Conservation (phyloP, 768 basidiomycete genomes). For the Kwoniella bestiolae region DNA sequence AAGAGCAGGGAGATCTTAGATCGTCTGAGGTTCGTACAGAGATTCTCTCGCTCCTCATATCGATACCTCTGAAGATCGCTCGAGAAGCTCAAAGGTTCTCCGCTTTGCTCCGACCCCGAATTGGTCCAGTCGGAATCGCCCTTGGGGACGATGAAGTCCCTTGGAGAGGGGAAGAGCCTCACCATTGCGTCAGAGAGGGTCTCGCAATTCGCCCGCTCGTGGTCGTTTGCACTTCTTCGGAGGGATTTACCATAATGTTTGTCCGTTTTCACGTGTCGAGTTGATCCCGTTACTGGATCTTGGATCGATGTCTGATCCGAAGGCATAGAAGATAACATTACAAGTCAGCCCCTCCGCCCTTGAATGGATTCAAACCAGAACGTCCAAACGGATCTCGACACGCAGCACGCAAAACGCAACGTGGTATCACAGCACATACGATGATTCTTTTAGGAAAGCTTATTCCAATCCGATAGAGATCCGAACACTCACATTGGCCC, state of each 20-base stretch:
- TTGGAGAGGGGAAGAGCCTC: slow-evolving; percentile 10
- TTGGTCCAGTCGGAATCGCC: background rate
- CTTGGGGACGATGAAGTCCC: background rate
- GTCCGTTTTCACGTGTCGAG: background rate
- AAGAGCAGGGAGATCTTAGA: too few relatives aligned
- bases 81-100: too few relatives aligned
- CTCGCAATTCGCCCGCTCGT: background rate
- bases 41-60: background rate
- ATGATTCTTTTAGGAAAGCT: too few relatives aligned
- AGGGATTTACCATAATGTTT: slow-evolving; percentile 10
- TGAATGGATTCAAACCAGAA: too few relatives aligned
- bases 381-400: background rate
- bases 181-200: slow-evolving; percentile 11
- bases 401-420: too few relatives aligned
- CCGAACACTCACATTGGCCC: slow-evolving; percentile 16
- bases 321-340: background rate
- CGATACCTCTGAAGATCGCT: background rate
- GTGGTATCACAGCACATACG: too few relatives aligned
- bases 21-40: background rate
- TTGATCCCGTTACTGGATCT: background rate
- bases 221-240: background rate
- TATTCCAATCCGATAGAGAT: too few relatives aligned
- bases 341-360: too few relatives aligned
- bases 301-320: slow-evolving; percentile 9
- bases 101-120: background rate